These are phyloP conservation scores for Arthrobotrys megalospora DNA, from an alignment of 2,329 filamentous ascomycete genomes.

Conservation along the genomic window DNA sequence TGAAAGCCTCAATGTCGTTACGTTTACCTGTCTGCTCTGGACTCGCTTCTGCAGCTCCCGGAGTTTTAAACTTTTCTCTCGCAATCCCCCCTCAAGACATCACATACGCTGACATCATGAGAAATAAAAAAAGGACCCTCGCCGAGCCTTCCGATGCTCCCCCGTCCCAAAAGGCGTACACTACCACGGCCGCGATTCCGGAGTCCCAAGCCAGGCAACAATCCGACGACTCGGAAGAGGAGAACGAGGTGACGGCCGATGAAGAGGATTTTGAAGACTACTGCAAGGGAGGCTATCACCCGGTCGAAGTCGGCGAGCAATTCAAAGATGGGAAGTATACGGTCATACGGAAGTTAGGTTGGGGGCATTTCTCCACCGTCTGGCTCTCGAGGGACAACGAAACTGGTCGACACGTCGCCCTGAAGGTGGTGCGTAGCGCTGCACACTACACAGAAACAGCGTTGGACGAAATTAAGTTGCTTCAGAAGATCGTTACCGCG, in stretches of 20 bases:
- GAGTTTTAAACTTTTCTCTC: conserved; percentile 35
- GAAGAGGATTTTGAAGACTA: conserved; percentile 99
- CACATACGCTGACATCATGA: conserved; percentile 48
- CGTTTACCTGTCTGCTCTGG: conserved; percentile 29
- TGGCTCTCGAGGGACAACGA: conserved; percentile 83
- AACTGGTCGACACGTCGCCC: conserved; percentile 91
- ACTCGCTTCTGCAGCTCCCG: conserved; percentile 39
- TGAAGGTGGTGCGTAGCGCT: conserved; percentile 97
- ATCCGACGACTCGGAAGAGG: conserved; percentile 83
- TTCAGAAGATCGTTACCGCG: conserved; percentile 95
- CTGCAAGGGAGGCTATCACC: conserved; percentile 98
- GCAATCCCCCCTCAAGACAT: conserved; percentile 15
- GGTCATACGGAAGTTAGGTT: conserved; percentile 95
- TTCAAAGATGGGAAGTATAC: conserved; percentile 98
- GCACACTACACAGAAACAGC: conserved; percentile 99
- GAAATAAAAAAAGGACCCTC: conserved; percentile 57
- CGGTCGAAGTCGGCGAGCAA: conserved; percentile 91
- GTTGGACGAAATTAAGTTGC: conserved; percentile 97
- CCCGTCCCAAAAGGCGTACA: conserved; percentile 69
- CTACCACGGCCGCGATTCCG: conserved; percentile 68
- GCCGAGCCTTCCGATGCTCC: conserved; percentile 68
- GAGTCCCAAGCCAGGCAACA: conserved; percentile 75
- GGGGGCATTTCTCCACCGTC: conserved; percentile 67
- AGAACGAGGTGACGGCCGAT: conserved; percentile 91
- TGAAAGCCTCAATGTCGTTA: conserved; percentile 24